Evolutionary conservation across 202 grass and related monocot genomes (phyloP), one percentile per base, ranked within the genome.

Genomic region (Setaria viridis): DNA sequence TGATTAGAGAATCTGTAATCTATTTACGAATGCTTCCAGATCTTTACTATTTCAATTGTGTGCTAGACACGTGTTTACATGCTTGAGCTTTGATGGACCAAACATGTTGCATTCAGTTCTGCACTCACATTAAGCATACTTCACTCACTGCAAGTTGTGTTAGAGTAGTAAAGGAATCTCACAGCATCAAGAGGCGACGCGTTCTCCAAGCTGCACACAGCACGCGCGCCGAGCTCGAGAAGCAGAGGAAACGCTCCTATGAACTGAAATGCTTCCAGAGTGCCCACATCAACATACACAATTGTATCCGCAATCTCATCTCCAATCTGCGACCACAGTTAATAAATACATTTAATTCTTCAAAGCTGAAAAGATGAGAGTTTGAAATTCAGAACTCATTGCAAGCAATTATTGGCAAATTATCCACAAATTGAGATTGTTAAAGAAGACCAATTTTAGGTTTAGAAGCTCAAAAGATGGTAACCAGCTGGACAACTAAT

Each of bases 201-300:
- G 54, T 80, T 88, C 69, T 95, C 93, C 72, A 99, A 92, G 87
- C 88, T 85, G 85, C 93, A 99, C 0, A 99, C 77, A 3, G 86
- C 84, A 34, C 92, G 90, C 39, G 82, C 87, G 17, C 90, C 86
- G 10, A 99, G 91, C 53, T 99, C 88, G 50, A 96, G 83, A 64
- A 99, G 85, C 41, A 94, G 48, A 34, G 90, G 90, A 70, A 99
- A 94, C 11, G 90, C 93, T 49, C 96, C 96, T 51, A 89, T 70
- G 67, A 99, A 94, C 81, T 92, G 96, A 85, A 99, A 94, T 0
- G 93, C 84, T 48, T 99, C 96, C 72, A 89, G 68, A 21, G 91
- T 90, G 46, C 93, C 93, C 7, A 78, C 88, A 76, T 99, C 96
- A 19, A 94, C 15, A 70, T 99, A 94, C 59, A 99, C 68, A 67